A percentile compares a stretch with the other conserved stretches of the same genome.
Evolutionary conservation across 805 yeast genomes (phyloP).

Genomic region (Pichia scutulata): DNA sequence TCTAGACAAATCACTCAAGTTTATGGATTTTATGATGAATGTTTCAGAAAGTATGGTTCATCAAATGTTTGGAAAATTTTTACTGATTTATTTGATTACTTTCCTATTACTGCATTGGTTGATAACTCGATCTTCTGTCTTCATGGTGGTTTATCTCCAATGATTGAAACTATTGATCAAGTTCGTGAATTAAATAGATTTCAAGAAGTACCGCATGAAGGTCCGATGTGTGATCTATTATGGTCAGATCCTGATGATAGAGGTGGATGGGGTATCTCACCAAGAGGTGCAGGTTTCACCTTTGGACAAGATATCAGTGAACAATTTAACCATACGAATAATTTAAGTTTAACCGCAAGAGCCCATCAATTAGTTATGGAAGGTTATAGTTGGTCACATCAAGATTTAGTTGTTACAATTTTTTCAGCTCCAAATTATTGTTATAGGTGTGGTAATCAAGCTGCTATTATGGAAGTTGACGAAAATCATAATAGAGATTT

Average conservation of each 20-base stretch:
- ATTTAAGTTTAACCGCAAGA: slow-evolving; percentile 77
- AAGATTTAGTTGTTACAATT: slow-evolving; percentile 87
- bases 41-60: slow-evolving; percentile 85
- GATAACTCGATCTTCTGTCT: slow-evolving; percentile 86
- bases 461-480: slow-evolving; percentile 97
- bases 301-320: slow-evolving; percentile 94
- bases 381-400: slow-evolving; percentile 92
- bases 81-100: slow-evolving; percentile 85
- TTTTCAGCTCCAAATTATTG: slow-evolving; percentile 96
- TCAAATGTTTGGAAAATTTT: slow-evolving; percentile 92
- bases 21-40: slow-evolving; percentile 92
- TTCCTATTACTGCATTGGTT: slow-evolving; percentile 89
- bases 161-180: slow-evolving; percentile 89
- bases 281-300: slow-evolving; percentile 98
- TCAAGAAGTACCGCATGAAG: slow-evolving; percentile 96
- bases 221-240: slow-evolving; percentile 92
- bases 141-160: slow-evolving; percentile 93
- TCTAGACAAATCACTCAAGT: slow-evolving; percentile 95
- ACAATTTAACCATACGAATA: slow-evolving; percentile 88
- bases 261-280: slow-evolving; percentile 97
- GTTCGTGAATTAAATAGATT: slow-evolving; percentile 84
- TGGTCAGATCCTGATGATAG: slow-evolving; percentile 98
- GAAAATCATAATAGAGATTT: slow-evolving; percentile 88
- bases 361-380: slow-evolving; percentile 98
- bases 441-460: slow-evolving; percentile 96